Percentiles rank a stretch among this genome's conserved stretches.
Evolutionary conservation across 805 yeast genomes (phyloP).

Genomic region (Barnettozyma californica): DNA sequence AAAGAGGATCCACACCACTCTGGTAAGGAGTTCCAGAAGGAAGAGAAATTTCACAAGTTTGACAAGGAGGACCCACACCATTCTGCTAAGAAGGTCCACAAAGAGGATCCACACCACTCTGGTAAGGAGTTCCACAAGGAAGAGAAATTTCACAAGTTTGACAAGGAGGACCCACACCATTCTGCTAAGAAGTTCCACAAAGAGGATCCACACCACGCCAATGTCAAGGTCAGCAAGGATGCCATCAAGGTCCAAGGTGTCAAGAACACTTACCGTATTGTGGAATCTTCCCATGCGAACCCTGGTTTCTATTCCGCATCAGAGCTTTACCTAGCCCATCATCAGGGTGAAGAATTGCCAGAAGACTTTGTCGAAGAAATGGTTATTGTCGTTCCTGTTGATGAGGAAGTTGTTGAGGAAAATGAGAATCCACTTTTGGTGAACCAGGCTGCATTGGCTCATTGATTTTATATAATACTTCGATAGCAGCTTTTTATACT

Average conservation of each 20-base stretch:
- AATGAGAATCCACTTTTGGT: slow-evolving; percentile 1
- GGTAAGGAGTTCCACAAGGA: neutral
- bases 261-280: slow-evolving; percentile 4
- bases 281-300: slow-evolving; percentile 4
- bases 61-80: neutral
- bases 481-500: neutral
- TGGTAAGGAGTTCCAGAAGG: neutral
- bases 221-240: neutral
- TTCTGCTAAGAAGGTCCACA: no score
- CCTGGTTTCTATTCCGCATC: slow-evolving; percentile 9
- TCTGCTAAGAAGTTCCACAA: neutral
- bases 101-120: neutral
- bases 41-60: no score
- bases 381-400: slow-evolving; percentile 5
- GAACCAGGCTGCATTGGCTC: slow-evolving; percentile 5
- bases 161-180: neutral
- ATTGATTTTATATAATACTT: neutral
- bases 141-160: no score
- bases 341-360: slow-evolving; percentile 4
- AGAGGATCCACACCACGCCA: slow-evolving; percentile 5
- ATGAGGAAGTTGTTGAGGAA: neutral
- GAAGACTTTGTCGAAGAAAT: slow-evolving; percentile 3
- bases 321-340: slow-evolving; percentile 9
- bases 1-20: neutral
- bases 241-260: neutral